These are phyloP conservation scores for Diaporthe longicolla DNA, from an alignment of 2,329 filamentous ascomycete species.

Conservation along the genomic window DNA sequence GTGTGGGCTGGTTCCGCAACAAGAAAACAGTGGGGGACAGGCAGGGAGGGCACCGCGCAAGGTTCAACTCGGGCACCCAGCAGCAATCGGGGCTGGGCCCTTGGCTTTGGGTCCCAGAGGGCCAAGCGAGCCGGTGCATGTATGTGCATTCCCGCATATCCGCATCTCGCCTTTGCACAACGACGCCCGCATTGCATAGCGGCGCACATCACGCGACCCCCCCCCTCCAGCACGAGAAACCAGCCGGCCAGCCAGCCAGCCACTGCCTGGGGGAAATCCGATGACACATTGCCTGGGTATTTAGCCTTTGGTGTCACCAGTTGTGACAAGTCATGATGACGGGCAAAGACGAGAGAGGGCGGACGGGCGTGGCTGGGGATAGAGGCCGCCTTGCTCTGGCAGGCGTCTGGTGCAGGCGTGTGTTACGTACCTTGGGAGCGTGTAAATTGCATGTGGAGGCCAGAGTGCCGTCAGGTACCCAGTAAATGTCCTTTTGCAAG, in stretches of 20 bases:
- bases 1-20: constrained; percentile 15
- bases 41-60: no score
- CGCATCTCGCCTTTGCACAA: constrained; percentile 5
- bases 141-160: not conserved
- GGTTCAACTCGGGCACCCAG: constrained; percentile 19
- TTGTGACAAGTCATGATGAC: not conserved
- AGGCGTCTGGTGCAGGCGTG: constrained; percentile 2
- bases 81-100: constrained; percentile 2
- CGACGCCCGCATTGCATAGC: constrained; percentile 9
- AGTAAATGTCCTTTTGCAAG: constrained; percentile 22
- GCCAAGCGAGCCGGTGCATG: constrained; percentile 12
- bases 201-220: no score
- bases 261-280: constrained; percentile 5
- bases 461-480: constrained; percentile 7
- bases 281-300: not conserved
- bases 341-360: not conserved
- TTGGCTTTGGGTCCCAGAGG: no score
- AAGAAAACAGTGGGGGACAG: constrained; percentile 7
- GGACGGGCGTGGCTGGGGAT: not conserved
- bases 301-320: not conserved
- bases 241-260: not conserved
- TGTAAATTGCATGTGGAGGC: constrained; percentile 27
- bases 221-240: no score
- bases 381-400: constrained; percentile 13
- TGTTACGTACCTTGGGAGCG: constrained; percentile 1